phyloP scores from a whole-genome alignment of 805 yeast species.

The Torulaspora quercuum region DNA sequence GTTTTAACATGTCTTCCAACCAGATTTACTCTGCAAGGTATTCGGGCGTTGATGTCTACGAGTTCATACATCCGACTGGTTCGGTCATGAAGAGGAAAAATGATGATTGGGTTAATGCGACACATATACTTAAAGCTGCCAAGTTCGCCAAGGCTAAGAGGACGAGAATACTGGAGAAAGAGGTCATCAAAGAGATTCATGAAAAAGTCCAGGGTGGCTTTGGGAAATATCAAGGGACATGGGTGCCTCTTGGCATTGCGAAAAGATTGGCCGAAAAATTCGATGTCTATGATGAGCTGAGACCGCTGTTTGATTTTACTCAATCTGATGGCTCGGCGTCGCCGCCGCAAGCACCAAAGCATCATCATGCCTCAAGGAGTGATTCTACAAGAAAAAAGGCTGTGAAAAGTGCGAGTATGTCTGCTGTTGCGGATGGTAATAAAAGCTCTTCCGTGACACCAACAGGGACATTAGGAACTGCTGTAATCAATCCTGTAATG shows the following conservation, averaged over 20 bases:
- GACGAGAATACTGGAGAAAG: conserved; percentile 86
- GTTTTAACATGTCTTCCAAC: conserved; percentile 19
- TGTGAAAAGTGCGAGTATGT: conserved; percentile 26
- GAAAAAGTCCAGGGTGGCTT: conserved; percentile 97
- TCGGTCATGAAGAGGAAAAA: conserved; percentile 75
- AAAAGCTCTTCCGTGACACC: conserved; percentile 18
- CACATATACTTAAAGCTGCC: conserved; percentile 90
- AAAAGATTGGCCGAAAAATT: conserved; percentile 60
- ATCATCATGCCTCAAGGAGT: conserved; percentile 58
- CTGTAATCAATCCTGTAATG: conserved; percentile 18
- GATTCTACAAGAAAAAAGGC: conserved; percentile 35
- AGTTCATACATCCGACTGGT: conserved; percentile 60
- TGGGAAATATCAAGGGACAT: conserved; percentile 95
- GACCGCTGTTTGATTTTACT: conserved; percentile 62
- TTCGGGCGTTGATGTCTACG: conserved; percentile 81
- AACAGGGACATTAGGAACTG: conserved; percentile 7
- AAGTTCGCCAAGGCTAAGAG: conserved; percentile 92
- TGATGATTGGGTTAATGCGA: conserved; percentile 89
- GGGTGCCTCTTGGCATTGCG: conserved; percentile 87
- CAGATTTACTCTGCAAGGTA: conserved; percentile 72
- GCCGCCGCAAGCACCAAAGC: conserved; percentile 62
- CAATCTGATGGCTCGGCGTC: conserved; percentile 48
- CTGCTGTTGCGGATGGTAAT: conserved; percentile 14
- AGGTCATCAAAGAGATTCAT: conserved; percentile 85
- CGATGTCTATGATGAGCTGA: conserved; percentile 57